Evolutionary conservation across 75 land plant species (phyloP), one percentile per base, ranked within the genome.

Genomic region (Pinus albicaulis): DNA sequence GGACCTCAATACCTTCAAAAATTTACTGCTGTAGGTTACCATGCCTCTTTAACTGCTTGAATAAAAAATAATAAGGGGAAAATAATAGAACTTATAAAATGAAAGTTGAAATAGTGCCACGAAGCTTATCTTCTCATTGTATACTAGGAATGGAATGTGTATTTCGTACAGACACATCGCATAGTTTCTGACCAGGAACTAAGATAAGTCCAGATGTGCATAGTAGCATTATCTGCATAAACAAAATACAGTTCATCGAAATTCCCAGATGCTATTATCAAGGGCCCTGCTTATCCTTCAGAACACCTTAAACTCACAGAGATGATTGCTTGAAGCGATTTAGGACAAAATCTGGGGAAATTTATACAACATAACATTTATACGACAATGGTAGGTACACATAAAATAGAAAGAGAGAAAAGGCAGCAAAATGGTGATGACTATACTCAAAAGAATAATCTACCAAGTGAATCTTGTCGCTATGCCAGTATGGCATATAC

Each of bases 401-500:
- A 38, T 23, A 41, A 36, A 68, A 31, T 8, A 44, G 52, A 44
- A n/a, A n/a, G n/a, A n/a, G n/a, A n/a, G n/a, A n/a, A 36, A 41
- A 64, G 7, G 14, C 7, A 31, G 15, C 68, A 64, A 11, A 68
- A 41, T 68, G 71, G 11, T 20, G 23, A 68, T 68, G 36, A 68
- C 41, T 11, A 20, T 68, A 20, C 41, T 41, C 16, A n/a, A 12
- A 41, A 41, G 48, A 68, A 68, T 68, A 68, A 36, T 41, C 11
- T 68, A 23, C 53, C 23, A 12, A 41, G 53, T 11, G 11, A 68
- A 41, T 8, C 31, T 38, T 17, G 24, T 11, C 16, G 52, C 71
- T 36, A 38, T n/a, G 13, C n/a, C 24, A 36, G 14, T n/a, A 38
- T 68, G 71, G 71, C 71, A 68, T 68, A n/a, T 68, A 68, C 71